A percentile compares a stretch with the other conserved stretches of the same genome.
Evolutionary conservation across 2,329 filamentous ascomycete genomes (phyloP).

Genomic region (Aspergillus fijiensis): DNA sequence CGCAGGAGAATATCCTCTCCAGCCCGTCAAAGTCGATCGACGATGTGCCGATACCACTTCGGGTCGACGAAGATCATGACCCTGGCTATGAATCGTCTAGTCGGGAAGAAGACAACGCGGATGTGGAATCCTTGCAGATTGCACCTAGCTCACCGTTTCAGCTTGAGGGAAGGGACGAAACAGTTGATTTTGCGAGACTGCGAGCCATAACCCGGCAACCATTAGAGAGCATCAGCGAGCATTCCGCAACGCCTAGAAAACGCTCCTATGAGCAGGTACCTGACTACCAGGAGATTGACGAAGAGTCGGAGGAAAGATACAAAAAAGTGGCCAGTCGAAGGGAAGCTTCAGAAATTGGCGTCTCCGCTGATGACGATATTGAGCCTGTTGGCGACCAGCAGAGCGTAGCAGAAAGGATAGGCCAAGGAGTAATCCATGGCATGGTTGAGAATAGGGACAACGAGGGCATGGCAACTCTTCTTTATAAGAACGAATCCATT

Average conservation of each 20-base stretch:
- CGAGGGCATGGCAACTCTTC: conserved; percentile 46
- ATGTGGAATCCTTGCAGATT: conserved; percentile 22
- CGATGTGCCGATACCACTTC: conserved; percentile 16
- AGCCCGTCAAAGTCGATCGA: conserved; percentile 30
- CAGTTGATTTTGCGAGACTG: conserved; percentile 31
- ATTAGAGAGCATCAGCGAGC: conserved; percentile 12
- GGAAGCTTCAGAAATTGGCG: conserved; percentile 24
- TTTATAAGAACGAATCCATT: conserved; percentile 24
- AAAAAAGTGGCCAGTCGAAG: conserved; percentile 29
- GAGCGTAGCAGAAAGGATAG: conserved; percentile 11
- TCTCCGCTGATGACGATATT: conserved; percentile 31
- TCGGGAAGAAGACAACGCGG: conserved; percentile 21
- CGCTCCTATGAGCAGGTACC: conserved; percentile 24
- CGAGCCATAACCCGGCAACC: conserved; percentile 15
- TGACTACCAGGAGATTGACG: conserved; percentile 12
- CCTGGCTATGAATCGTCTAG: conserved; percentile 20
- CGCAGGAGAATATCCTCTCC: conserved; percentile 24
- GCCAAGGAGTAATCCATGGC: conserved; percentile 33
- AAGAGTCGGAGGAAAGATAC: conserved; percentile 21
- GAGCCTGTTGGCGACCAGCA: conserved; percentile 22
- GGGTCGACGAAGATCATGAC: conserved; percentile 15
- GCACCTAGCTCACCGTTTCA: conserved; percentile 42
- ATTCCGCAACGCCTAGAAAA: conserved; percentile 22
- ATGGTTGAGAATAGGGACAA: conserved; percentile 40
- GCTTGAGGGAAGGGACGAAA: conserved; percentile 32